Percentiles rank a stretch among this genome's conserved stretches.
Evolutionary conservation across 2,329 filamentous ascomycete genomes (phyloP).

Genomic region (Apiospora marii): DNA sequence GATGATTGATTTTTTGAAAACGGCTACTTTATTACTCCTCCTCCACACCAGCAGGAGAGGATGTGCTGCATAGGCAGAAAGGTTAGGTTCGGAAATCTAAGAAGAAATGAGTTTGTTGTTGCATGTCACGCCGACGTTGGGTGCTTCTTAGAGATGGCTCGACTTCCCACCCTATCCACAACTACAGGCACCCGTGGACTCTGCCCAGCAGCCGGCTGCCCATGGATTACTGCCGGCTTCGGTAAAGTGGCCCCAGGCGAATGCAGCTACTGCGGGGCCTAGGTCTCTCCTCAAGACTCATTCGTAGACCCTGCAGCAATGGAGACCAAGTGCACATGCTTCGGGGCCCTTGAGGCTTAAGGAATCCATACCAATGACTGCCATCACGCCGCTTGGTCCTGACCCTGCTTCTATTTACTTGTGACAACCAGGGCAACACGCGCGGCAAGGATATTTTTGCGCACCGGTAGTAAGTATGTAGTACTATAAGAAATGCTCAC

Average conservation of each 20-base stretch:
- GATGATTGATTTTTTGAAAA: constrained; percentile 12
- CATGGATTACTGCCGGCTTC: constrained; percentile 8
- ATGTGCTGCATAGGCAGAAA: background rate
- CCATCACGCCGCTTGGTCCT: background rate
- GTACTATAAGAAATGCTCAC: background rate
- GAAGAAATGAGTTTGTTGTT: constrained; percentile 18
- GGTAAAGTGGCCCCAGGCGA: constrained; percentile 14
- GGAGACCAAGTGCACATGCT: background rate
- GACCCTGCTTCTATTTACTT: constrained; percentile 2
- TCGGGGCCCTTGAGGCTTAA: background rate
- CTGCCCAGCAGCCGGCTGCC: background rate
- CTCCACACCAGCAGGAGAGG: background rate
- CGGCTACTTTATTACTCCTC: constrained; percentile 2
- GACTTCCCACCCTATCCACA: background rate
- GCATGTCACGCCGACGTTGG: constrained; percentile 18
- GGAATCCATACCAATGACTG: background rate
- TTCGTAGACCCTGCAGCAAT: constrained; percentile 12
- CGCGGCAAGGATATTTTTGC: background rate
- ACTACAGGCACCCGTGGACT: constrained; percentile 11
- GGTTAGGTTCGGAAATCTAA: background rate
- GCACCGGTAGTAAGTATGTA: background rate
- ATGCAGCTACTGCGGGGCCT: constrained; percentile 11
- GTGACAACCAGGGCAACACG: background rate
- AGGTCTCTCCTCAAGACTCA: background rate
- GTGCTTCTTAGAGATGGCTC: background rate